A percentile compares a stretch with the other conserved stretches of the same genome.
Evolutionary conservation across 148 eudicot genomes (phyloP).

Genomic region (Heliamphora exappendiculata): DNA sequence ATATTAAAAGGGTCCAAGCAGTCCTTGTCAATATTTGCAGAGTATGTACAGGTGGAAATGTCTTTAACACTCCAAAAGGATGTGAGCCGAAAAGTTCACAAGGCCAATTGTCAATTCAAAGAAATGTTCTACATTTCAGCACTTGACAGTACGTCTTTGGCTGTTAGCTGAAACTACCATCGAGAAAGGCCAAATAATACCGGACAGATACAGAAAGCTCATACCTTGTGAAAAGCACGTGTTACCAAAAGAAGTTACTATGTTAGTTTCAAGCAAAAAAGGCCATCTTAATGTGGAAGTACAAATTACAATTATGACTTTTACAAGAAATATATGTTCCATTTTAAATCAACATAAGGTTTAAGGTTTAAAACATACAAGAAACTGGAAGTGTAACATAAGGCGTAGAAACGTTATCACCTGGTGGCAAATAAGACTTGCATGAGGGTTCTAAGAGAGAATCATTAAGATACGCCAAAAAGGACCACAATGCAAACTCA

Average conservation of each 20-base stretch:
- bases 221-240: neutral
- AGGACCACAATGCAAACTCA: neutral
- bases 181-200: no score
- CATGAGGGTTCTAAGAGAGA: neutral
- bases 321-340: no score
- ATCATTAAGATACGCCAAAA: neutral
- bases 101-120: neutral
- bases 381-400: neutral
- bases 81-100: neutral
- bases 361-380: neutral
- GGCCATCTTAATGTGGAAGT: neutral
- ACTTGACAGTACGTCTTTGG: neutral
- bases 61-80: neutral
- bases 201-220: slow-evolving; percentile 8
- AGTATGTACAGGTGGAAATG: neutral
- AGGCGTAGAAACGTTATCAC: neutral
- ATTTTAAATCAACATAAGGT: neutral
- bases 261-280: neutral
- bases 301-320: neutral
- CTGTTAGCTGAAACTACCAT: neutral
- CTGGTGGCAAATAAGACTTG: neutral
- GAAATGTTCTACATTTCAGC: neutral
- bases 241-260: neutral
- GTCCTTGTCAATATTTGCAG: neutral
- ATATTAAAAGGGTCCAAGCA: neutral